These are phyloP conservation scores for Trichoderma gracile DNA, from an alignment of 2,329 filamentous ascomycete species.

Conservation along the genomic window DNA sequence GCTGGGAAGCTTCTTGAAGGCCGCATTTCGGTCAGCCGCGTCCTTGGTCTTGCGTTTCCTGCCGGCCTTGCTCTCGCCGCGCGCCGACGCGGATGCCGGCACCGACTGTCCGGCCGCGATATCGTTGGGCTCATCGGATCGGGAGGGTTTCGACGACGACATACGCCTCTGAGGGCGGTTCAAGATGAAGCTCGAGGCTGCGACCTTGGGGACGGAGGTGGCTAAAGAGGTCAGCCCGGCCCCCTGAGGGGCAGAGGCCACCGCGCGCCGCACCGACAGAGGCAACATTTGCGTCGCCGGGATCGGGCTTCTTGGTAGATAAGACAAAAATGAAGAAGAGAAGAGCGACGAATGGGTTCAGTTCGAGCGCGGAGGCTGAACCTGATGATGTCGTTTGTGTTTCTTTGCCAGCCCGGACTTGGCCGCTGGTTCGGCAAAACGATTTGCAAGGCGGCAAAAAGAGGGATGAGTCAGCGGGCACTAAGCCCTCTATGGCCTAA, in stretches of 20 bases:
- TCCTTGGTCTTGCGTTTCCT: slow-evolving; percentile 61
- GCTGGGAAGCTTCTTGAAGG: slow-evolving; percentile 63
- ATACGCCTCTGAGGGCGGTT: slow-evolving; percentile 55
- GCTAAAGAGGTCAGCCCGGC: slow-evolving; percentile 47
- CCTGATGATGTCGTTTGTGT: slow-evolving; percentile 40
- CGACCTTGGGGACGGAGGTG: slow-evolving; percentile 44
- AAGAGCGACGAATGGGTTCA: slow-evolving; percentile 27
- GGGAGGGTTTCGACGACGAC: slow-evolving; percentile 64
- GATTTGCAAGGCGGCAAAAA: slow-evolving; percentile 33
- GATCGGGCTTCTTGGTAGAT: slow-evolving; percentile 25
- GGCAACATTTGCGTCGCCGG: slow-evolving; percentile 51
- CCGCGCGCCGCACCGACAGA: slow-evolving; percentile 57
- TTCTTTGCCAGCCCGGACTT: slow-evolving; percentile 39
- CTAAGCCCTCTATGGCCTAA: slow-evolving; percentile 37
- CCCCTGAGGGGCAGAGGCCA: slow-evolving; percentile 49
- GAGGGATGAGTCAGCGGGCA: slow-evolving; percentile 21
- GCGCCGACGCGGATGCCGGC: slow-evolving; percentile 47
- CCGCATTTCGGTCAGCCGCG: slow-evolving; percentile 45
- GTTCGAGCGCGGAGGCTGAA: slow-evolving; percentile 34
- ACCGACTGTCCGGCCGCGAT: slow-evolving; percentile 53
- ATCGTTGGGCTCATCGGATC: slow-evolving; percentile 56
- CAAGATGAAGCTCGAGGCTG: slow-evolving; percentile 40
- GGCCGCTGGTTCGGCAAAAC: slow-evolving; percentile 41
- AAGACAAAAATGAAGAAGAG: slow-evolving; percentile 26
- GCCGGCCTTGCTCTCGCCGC: slow-evolving; percentile 45